Percentiles rank a stretch among this genome's conserved stretches.
Conservation (phyloP, 1,284 basidiomycete genomes). For the Naganishia sp. region DNA sequence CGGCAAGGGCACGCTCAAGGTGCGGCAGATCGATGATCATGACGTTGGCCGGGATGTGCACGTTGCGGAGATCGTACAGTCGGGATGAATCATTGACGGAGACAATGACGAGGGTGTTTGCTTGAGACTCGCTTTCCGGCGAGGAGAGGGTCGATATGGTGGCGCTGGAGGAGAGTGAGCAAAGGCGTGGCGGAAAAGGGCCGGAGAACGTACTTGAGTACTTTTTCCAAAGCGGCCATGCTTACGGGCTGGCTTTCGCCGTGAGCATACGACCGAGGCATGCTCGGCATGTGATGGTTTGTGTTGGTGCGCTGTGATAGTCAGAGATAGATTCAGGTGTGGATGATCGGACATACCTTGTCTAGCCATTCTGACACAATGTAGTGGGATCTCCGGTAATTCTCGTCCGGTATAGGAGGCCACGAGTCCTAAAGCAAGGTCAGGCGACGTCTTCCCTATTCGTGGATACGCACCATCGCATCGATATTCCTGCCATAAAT, state of each 20-base stretch:
- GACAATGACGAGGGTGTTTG: conserved; percentile 75
- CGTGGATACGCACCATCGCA: conserved; percentile 55
- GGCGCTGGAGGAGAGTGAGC: conserved; percentile 52
- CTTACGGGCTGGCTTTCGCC: conserved; percentile 72
- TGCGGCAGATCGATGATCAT: conserved; percentile 67
- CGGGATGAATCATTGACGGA: conserved; percentile 60
- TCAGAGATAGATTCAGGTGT: conserved; percentile 9
- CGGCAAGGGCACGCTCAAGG: conserved; percentile 63
- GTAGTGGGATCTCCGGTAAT: conserved; percentile 81
- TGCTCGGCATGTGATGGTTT: conserved; percentile 42
- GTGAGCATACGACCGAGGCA: conserved; percentile 57
- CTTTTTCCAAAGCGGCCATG: conserved; percentile 67
- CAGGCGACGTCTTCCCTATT: conserved; percentile 17
- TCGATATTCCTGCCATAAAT: conserved; percentile 46
- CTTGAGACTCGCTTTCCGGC: conserved; percentile 70
- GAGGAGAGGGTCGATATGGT: conserved; percentile 69
- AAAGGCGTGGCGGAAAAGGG: neutral
- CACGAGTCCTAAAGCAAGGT: conserved; percentile 63
- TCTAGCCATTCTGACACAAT: conserved; percentile 76
- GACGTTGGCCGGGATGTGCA: conserved; percentile 68
- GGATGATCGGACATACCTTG: conserved; percentile 61
- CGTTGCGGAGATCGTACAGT: conserved; percentile 39
- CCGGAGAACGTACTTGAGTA: conserved; percentile 60
- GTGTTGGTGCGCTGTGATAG: conserved; percentile 45
- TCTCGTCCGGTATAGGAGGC: conserved; percentile 75